Conservation (phyloP, 148 eudicot species). For the Camellia granthamiana region DNA sequence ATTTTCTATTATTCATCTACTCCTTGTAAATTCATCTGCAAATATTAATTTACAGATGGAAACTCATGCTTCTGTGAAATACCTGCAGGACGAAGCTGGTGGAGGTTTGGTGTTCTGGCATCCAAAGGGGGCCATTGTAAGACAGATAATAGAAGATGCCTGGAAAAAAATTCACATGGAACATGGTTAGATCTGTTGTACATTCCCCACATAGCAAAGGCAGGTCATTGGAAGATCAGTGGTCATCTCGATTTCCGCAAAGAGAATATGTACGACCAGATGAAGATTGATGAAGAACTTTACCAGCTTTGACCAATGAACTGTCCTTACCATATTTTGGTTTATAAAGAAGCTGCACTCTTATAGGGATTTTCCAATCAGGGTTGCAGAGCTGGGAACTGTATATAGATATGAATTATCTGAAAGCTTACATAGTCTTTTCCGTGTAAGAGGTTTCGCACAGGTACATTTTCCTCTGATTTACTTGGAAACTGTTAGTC, state of each 20-base stretch:
- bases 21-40: conserved; percentile 2
- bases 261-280: conserved; percentile 96
- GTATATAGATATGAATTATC: conserved; percentile 96
- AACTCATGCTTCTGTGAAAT: conserved; percentile 16
- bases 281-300: conserved; percentile 89
- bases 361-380: conserved; percentile 89
- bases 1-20: not conserved
- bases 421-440: conserved; percentile 94
- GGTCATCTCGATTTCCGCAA: conserved; percentile 96
- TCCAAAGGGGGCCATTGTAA: conserved; percentile 91
- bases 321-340: conserved; percentile 94
- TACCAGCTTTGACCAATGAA: conserved; percentile 99
- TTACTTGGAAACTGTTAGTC: not conserved
- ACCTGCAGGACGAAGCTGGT: conserved; percentile 93
- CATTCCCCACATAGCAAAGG: conserved; percentile 98
- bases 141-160: conserved; percentile 90
- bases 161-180: conserved; percentile 93
- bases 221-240: conserved; percentile 95
- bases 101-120: conserved; percentile 99
- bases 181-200: conserved; percentile 82
- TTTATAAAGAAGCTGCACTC: conserved; percentile 83
- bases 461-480: conserved; percentile 50
- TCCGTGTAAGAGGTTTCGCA: conserved; percentile 97
- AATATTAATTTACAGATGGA: not conserved
- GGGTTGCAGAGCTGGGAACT: conserved; percentile 97